Evolutionary conservation across 768 basidiomycete species (phyloP).

Genomic region (Rhizopogon vinicolor): DNA sequence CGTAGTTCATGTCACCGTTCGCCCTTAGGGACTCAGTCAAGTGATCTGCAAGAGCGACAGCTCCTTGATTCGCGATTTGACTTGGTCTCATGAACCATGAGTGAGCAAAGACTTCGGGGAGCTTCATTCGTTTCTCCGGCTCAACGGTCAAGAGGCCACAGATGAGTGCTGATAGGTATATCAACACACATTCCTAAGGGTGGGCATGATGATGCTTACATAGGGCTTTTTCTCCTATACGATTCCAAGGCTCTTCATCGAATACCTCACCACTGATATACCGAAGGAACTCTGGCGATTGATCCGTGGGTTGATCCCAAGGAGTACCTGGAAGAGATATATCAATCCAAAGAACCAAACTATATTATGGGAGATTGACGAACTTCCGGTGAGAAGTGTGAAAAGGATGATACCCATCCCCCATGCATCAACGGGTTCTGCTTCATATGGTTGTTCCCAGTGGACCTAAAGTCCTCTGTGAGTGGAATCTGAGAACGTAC

Average conservation of each 20-base stretch:
- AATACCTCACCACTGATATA: conserved; percentile 76
- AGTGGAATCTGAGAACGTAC: background rate
- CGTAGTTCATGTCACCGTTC: conserved; percentile 73
- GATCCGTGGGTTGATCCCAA: conserved; percentile 88
- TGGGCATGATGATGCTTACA: conserved; percentile 40
- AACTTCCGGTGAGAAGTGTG: conserved; percentile 87
- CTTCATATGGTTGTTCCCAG: conserved; percentile 63
- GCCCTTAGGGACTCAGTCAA: conserved; percentile 64
- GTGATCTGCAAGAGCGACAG: conserved; percentile 56
- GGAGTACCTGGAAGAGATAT: conserved; percentile 68
- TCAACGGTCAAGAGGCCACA: conserved; percentile 69
- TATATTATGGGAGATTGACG: conserved; percentile 22
- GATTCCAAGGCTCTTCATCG: conserved; percentile 73
- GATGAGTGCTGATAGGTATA: conserved; percentile 56
- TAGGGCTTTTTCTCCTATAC: conserved; percentile 51
- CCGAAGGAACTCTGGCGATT: conserved; percentile 75
- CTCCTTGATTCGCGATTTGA: conserved; percentile 54
- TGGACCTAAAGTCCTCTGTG: conserved; percentile 47
- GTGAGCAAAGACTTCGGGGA: conserved; percentile 53
- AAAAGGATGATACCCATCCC: conserved; percentile 93
- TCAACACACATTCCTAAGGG: background rate
- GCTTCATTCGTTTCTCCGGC: conserved; percentile 60
- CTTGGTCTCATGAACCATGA: conserved; percentile 77
- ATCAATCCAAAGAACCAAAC: background rate
- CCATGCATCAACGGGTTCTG: conserved; percentile 96